Evolutionary conservation across 176 grass and related monocot genomes (phyloP).

Genomic region (Musa acuminata): DNA sequence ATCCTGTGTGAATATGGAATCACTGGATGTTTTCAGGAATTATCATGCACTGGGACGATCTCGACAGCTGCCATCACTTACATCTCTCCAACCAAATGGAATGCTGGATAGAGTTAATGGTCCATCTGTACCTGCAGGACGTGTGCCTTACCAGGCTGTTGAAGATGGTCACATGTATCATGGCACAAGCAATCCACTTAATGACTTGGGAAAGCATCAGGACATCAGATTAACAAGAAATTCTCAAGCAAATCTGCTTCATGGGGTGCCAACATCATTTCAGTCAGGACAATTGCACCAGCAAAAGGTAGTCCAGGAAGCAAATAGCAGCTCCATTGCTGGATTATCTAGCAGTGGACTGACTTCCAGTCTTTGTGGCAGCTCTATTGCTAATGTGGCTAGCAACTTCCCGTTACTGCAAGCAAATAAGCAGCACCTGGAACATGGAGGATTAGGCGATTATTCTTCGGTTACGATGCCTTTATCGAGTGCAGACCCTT

Average conservation of each 20-base stretch:
- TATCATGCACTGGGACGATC: constrained; percentile 65
- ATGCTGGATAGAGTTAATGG: constrained; percentile 48
- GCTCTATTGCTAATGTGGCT: constrained; percentile 6
- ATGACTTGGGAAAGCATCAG: constrained; percentile 3
- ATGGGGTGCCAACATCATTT: constrained; percentile 7
- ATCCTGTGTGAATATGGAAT: constrained; percentile 34
- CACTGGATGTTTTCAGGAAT: constrained; percentile 53
- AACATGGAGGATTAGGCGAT: constrained; percentile 18
- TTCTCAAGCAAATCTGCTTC: constrained; percentile 6
- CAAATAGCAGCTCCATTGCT: constrained; percentile 5
- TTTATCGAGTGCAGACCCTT: constrained; percentile 15
- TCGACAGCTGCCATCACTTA: constrained; percentile 20
- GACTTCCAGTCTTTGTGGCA: constrained; percentile 1
- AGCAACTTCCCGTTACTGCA: constrained; percentile 12
- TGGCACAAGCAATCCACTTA: constrained; percentile 21
- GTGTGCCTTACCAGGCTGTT: constrained; percentile 37
- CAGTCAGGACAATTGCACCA: neutral
- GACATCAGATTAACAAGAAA: constrained; percentile 5
- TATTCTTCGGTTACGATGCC: constrained; percentile 5
- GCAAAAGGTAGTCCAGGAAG: constrained; percentile 6
- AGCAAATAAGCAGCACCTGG: constrained; percentile 20
- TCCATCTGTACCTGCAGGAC: constrained; percentile 30
- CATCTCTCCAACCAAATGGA: constrained; percentile 35
- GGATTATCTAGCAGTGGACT: constrained; percentile 11
- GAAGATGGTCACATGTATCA: constrained; percentile 26